Percentiles rank a stretch among this genome's conserved stretches.
Conservation (phyloP, 2,329 filamentous ascomycete genomes). For the Microdochium nivale region DNA sequence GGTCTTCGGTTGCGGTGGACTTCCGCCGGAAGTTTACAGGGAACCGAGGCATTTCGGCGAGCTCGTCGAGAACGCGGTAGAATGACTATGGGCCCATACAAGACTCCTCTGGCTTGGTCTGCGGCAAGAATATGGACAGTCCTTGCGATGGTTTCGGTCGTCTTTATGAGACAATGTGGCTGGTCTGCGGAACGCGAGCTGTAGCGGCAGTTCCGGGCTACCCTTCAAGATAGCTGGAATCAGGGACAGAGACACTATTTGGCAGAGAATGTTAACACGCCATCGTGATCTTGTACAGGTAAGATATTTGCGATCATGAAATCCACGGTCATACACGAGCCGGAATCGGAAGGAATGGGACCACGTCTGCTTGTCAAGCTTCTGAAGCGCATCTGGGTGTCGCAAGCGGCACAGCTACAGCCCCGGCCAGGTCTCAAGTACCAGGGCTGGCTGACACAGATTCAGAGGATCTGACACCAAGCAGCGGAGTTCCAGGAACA, state of each 20-base stretch:
- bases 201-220: background rate
- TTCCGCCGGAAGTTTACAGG: conserved; percentile 52
- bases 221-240: too few relatives aligned
- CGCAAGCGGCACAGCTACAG: background rate
- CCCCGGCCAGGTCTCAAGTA: background rate
- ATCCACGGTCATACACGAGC: too few relatives aligned
- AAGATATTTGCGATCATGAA: too few relatives aligned
- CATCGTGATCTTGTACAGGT: too few relatives aligned
- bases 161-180: background rate
- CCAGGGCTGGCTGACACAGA: background rate
- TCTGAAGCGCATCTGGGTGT: background rate
- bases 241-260: too few relatives aligned
- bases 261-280: too few relatives aligned
- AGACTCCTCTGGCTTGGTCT: background rate
- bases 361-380: too few relatives aligned
- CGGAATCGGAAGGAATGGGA: too few relatives aligned
- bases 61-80: background rate
- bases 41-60: conserved; percentile 53
- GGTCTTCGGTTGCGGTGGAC: conserved; percentile 46
- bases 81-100: background rate
- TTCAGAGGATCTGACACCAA: background rate
- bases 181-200: background rate
- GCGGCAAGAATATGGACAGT: background rate
- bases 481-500: background rate
- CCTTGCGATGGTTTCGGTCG: background rate